Conservation (phyloP, 805 yeast genomes). For the Pichia heedii region DNA sequence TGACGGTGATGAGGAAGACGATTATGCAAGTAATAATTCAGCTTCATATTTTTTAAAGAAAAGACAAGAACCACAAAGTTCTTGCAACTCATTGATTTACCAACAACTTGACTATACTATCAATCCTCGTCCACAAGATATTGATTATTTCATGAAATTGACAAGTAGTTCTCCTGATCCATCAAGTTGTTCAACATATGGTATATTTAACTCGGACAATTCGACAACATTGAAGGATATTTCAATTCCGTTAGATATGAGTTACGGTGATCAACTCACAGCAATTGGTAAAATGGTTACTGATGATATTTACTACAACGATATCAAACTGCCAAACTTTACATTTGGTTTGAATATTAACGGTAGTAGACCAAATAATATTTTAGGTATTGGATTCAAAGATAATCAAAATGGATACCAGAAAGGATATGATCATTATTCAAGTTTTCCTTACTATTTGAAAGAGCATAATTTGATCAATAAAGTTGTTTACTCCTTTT, state of each 20-base stretch:
- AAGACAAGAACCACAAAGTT: not conserved
- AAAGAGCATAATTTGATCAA: slow-evolving; percentile 45
- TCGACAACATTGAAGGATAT: slow-evolving; percentile 30
- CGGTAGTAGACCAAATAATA: slow-evolving; percentile 50
- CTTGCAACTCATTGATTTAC: not conserved
- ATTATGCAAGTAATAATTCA: not conserved
- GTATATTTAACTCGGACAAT: slow-evolving; percentile 31
- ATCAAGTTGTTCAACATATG: slow-evolving; percentile 28
- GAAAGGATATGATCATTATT: slow-evolving; percentile 27
- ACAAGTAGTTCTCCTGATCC: not conserved
- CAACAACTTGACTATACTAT: not conserved
- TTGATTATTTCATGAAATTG: not conserved
- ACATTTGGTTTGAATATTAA: slow-evolving; percentile 62
- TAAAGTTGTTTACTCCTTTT: slow-evolving; percentile 45
- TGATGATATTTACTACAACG: slow-evolving; percentile 46
- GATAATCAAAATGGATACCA: slow-evolving; percentile 53
- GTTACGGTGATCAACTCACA: slow-evolving; percentile 34
- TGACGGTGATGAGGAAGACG: not conserved
- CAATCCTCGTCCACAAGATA: not conserved
- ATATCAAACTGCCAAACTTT: slow-evolving; percentile 34
- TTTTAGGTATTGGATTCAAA: slow-evolving; percentile 59
- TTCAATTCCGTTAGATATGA: slow-evolving; percentile 27
- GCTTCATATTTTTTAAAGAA: not conserved
- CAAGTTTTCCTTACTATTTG: slow-evolving; percentile 54
- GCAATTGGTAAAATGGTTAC: slow-evolving; percentile 43